Percentiles rank a stretch among this genome's conserved stretches.
These are phyloP conservation scores for Brassica rapa DNA, from an alignment of 345 rosid species.

Conservation along the genomic window DNA sequence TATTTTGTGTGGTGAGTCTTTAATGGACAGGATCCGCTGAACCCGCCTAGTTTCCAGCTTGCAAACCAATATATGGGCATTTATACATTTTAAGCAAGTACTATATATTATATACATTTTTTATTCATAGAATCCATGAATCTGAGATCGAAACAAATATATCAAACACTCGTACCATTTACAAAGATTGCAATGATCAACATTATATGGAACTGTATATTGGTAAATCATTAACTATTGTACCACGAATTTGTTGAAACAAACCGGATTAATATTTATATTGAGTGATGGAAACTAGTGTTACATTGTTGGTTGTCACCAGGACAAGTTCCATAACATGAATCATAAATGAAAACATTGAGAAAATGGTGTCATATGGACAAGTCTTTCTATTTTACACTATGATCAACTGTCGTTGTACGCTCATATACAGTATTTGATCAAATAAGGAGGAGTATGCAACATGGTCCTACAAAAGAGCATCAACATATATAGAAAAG, in stretches of 20 bases:
- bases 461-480: conserved; percentile 35
- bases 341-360: conserved; percentile 15
- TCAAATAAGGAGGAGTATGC: conserved; percentile 18
- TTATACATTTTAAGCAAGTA: background rate
- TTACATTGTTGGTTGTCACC: conserved; percentile 27
- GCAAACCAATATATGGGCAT: conserved; percentile 38
- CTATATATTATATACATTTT: background rate
- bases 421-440: conserved; percentile 9
- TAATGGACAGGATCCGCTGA: conserved; percentile 70
- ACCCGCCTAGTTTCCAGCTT: conserved; percentile 72
- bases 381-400: conserved; percentile 17
- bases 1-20: conserved; percentile 38
- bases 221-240: background rate
- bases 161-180: background rate
- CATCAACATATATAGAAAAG: conserved; percentile 24
- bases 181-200: background rate
- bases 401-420: background rate
- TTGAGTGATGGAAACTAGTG: conserved; percentile 9
- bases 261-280: background rate
- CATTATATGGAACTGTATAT: background rate
- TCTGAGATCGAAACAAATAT: background rate
- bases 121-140: background rate
- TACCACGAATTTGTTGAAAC: background rate
- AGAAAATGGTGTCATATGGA: conserved; percentile 7
- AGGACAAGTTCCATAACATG: conserved; percentile 18